phyloP scores from a whole-genome alignment of 31 red algal genomes.

The Endocladia muricata region DNA sequence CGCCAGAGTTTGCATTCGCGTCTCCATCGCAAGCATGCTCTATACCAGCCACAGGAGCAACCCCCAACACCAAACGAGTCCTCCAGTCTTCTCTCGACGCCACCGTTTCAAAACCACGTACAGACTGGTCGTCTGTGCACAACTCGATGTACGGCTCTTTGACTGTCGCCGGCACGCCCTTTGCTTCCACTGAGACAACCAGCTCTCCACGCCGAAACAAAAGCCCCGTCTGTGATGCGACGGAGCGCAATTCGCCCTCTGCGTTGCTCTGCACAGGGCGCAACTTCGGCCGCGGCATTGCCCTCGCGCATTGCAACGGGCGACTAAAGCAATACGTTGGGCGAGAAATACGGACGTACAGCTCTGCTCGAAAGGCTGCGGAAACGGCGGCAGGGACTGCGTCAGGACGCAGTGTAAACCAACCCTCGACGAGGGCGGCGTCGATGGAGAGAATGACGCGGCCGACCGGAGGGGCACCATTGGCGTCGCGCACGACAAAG shows the following conservation, averaged over 20 bases:
- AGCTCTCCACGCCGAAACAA: constrained; percentile 29
- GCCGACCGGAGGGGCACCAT: neutral
- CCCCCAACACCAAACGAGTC: neutral
- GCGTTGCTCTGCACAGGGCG: neutral
- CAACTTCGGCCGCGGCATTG: neutral
- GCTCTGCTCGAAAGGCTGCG: neutral
- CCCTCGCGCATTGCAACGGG: neutral
- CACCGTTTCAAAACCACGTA: constrained; percentile 1
- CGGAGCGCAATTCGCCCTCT: constrained; percentile 22
- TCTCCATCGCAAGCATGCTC: no score
- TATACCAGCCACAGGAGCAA: no score
- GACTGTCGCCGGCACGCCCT: neutral
- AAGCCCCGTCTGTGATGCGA: neutral
- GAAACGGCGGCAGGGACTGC: neutral
- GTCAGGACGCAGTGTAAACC: constrained; percentile 33
- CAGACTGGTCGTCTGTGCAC: constrained; percentile 1
- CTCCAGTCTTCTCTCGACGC: neutral
- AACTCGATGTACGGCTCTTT: neutral
- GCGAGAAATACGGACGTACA: constrained; percentile 9
- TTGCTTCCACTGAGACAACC: neutral
- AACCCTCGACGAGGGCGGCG: constrained; percentile 19
- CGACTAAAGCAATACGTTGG: neutral
- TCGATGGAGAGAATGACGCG: neutral
- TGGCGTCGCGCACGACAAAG: constrained; percentile 14
- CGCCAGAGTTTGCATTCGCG: no score